Conservation (phyloP, 2,329 filamentous ascomycete species). For the Xylaria sp. region DNA sequence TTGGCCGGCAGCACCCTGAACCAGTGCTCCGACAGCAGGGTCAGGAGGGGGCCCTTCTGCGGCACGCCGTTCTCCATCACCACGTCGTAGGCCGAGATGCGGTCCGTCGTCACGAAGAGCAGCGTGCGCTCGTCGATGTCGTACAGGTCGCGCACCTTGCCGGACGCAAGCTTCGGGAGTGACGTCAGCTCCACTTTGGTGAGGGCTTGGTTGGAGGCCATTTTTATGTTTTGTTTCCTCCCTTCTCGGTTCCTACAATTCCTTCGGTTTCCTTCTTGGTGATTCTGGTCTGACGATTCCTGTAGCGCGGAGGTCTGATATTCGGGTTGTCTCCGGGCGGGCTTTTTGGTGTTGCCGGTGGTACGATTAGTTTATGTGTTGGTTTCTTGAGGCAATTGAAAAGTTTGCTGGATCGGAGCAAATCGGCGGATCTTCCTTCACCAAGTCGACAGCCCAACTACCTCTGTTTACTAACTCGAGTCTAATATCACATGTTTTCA, state of each 20-base stretch:
- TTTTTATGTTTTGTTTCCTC: slow-evolving; percentile 11
- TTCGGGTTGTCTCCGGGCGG: background rate
- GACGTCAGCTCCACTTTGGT: slow-evolving; percentile 36
- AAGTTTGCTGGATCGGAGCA: slow-evolving; percentile 21
- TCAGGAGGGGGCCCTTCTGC: slow-evolving; percentile 57
- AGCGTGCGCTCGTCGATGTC: slow-evolving; percentile 69
- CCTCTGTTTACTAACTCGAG: background rate
- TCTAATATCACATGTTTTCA: background rate
- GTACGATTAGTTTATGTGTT: slow-evolving; percentile 3
- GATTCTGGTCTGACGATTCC: background rate
- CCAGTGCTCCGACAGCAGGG: slow-evolving; percentile 54
- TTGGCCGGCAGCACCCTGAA: slow-evolving; percentile 51
- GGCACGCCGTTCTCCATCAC: slow-evolving; percentile 60
- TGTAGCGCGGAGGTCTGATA: background rate
- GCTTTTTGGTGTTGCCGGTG: slow-evolving; percentile 9
- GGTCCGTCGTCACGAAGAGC: slow-evolving; percentile 84
- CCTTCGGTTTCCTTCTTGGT: background rate
- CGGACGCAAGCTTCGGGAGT: slow-evolving; percentile 37
- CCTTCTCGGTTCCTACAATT: slow-evolving; percentile 2
- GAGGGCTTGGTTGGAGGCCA: slow-evolving; percentile 27
- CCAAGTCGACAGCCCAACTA: background rate
- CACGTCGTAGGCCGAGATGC: slow-evolving; percentile 88
- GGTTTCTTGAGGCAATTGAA: background rate
- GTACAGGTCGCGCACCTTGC: slow-evolving; percentile 84
- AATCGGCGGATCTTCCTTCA: slow-evolving; percentile 15